phyloP scores from a whole-genome alignment of 495 filamentous ascomycete genomes.

The Trichoderma reesei region DNA sequence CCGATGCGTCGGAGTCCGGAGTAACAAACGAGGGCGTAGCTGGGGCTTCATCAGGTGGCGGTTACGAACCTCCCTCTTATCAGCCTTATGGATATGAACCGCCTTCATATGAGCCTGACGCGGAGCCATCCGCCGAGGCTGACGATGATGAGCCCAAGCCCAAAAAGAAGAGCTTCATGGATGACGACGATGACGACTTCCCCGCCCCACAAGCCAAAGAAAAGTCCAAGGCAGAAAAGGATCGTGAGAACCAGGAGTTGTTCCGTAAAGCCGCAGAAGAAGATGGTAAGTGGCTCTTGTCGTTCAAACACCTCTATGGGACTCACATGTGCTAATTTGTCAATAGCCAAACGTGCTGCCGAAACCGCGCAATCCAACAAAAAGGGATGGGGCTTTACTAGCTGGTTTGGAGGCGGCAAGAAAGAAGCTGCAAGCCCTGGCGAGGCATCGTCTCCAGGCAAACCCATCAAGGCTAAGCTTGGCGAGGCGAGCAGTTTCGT shows the following conservation, averaged over 20 bases:
- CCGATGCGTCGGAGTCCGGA: slow-evolving; percentile 25
- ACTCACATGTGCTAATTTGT: slow-evolving; percentile 15
- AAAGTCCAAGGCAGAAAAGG: slow-evolving; percentile 48
- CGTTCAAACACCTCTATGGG: neutral
- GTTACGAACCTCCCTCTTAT: slow-evolving; percentile 43
- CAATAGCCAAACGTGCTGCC: slow-evolving; percentile 32
- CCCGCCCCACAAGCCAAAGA: slow-evolving; percentile 25
- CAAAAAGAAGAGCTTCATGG: slow-evolving; percentile 74
- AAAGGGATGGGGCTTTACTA: slow-evolving; percentile 72
- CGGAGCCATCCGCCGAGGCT: slow-evolving; percentile 29
- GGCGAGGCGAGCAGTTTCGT: slow-evolving; percentile 90
- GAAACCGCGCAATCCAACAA: slow-evolving; percentile 47
- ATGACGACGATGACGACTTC: slow-evolving; percentile 60
- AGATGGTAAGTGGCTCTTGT: slow-evolving; percentile 48
- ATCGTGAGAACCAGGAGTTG: slow-evolving; percentile 60
- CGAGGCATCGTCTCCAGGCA: slow-evolving; percentile 35
- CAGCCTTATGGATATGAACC: slow-evolving; percentile 45
- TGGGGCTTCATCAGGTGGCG: slow-evolving; percentile 18
- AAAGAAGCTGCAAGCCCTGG: slow-evolving; percentile 46
- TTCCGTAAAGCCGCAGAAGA: slow-evolving; percentile 78
- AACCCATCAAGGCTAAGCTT: slow-evolving; percentile 85
- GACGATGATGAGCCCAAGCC: slow-evolving; percentile 42
- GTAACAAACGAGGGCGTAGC: slow-evolving; percentile 11
- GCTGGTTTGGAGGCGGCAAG: slow-evolving; percentile 69
- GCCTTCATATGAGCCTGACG: slow-evolving; percentile 44